A percentile compares a stretch with the other conserved stretches of the same genome.
Conservation (phyloP, 1,284 basidiomycete genomes). For the Apiotrichum siamense region DNA sequence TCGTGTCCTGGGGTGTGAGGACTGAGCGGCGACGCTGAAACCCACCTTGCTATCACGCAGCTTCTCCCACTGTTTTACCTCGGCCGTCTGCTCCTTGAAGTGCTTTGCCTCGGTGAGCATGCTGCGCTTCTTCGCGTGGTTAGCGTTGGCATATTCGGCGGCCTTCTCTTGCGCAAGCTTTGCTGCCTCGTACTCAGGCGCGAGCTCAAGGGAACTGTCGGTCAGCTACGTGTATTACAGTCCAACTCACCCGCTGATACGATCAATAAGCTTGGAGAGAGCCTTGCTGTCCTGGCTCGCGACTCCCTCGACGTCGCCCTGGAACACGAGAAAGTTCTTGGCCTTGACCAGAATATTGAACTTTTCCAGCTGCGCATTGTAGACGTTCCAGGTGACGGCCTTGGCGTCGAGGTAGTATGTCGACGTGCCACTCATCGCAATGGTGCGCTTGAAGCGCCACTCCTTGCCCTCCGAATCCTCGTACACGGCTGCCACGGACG, state of each 20-base stretch:
- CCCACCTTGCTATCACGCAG: conserved; percentile 66
- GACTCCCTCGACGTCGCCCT: conserved; percentile 96
- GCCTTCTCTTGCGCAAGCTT: conserved; percentile 81
- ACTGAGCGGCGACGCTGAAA: conserved; percentile 4
- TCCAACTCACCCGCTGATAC: conserved; percentile 68
- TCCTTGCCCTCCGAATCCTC: conserved; percentile 69
- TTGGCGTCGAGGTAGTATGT: conserved; percentile 80
- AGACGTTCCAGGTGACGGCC: conserved; percentile 72
- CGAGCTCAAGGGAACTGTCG: conserved; percentile 68
- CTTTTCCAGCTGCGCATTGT: conserved; percentile 73
- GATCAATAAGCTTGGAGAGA: conserved; percentile 84
- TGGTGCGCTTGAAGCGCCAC: conserved; percentile 71
- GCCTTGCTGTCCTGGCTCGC: conserved; percentile 91
- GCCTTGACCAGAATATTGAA: conserved; percentile 98
- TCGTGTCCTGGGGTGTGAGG: conserved; percentile 58
- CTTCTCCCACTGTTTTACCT: conserved; percentile 81
- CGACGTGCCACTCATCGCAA: conserved; percentile 75
- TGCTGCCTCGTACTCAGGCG: conserved; percentile 81
- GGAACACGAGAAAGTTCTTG: conserved; percentile 99
- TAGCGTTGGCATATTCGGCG: conserved; percentile 86
- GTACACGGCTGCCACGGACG: conserved; percentile 92
- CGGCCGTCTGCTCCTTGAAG: conserved; percentile 93
- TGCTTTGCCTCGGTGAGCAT: conserved; percentile 94
- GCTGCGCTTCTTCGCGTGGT: conserved; percentile 85
- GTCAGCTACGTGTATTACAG: not conserved